Base-by-base conservation (phyloP, 2,329 filamentous ascomycete genomes). In the Claviceps digitariae region DNA sequence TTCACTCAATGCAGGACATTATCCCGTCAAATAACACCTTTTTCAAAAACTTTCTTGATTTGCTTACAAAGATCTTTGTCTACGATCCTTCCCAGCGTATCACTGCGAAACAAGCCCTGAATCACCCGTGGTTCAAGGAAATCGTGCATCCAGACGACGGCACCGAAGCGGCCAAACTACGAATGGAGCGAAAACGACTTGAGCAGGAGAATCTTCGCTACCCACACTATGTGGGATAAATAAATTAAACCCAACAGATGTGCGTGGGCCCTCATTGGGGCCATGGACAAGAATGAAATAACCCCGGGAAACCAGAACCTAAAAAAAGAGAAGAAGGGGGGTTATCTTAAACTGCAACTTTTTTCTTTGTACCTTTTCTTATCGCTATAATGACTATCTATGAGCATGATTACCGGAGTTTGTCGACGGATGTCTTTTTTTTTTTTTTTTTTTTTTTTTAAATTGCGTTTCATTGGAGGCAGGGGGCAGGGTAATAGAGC, bases 41-140 rank as follows among this genome's bases (percentile, higher is more conserved):
- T 62, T 68, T 78, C 55, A 69, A 69, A 50, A 71, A 75, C 50
- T 82, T 83, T 57, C 63, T 81, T 46, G 78, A 82, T 62, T 71
- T 83, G 17, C 65, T 83, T 15, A 71, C 72, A 58, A 79, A 76
- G 63, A 82, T 83, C 51, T 82, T 83, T 58, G 73, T 81, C 29
- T 82, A 82, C 62, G 79, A 83, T 54, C 79, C 79, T 1, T 65
- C 68, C 5, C 73, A 77, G 52, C 75, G 79, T 44, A 82, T 83
- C 56, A 81, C 77, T 3, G 79, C 79, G 25, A 77, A 79, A 56
- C 68, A 81, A 58, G 79, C 79, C 13, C 66, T 83, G 40, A 72
- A 77, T 50, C 79, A 83, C 57, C 75, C 76, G 2, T 83, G 79
- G 79, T 82, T 83, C 65, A 74, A 74, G 57, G 78, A 82, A 60